Conservation (phyloP, 139 green algal species). For the Bryopsis sp. region DNA sequence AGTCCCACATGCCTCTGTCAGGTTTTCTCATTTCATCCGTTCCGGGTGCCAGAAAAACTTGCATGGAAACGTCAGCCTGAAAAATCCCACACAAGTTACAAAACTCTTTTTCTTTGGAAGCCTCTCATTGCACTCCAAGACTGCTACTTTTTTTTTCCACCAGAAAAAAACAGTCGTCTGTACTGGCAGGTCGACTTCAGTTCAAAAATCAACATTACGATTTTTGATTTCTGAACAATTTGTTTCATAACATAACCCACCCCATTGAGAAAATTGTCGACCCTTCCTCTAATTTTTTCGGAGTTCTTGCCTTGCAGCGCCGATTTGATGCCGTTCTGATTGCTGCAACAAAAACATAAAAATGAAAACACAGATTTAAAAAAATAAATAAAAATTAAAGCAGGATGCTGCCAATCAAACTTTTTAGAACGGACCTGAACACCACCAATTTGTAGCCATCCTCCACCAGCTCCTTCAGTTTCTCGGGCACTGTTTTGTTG, state of each 20-base stretch:
- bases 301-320: slow-evolving; percentile 42
- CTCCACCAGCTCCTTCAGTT: slow-evolving; percentile 31
- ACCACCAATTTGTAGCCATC: slow-evolving; percentile 61
- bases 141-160: background rate
- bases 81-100: background rate
- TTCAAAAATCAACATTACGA: background rate
- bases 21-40: slow-evolving; percentile 57
- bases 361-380: too few relatives aligned
- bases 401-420: too few relatives aligned
- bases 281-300: slow-evolving; percentile 36
- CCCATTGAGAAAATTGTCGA: slow-evolving; percentile 34
- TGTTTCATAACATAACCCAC: slow-evolving; percentile 18
- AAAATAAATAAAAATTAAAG: too few relatives aligned
- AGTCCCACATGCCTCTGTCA: slow-evolving; percentile 59
- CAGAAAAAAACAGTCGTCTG: background rate
- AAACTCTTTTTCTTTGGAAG: too few relatives aligned
- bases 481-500: slow-evolving; percentile 37
- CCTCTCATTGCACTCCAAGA: too few relatives aligned
- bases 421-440: slow-evolving; percentile 37
- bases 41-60: slow-evolving; percentile 32
- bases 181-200: too few relatives aligned
- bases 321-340: slow-evolving; percentile 57
- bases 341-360: slow-evolving; percentile 36
- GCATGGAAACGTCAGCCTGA: slow-evolving; percentile 25
- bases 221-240: background rate